Percentiles rank a stretch among this genome's conserved stretches.
These are phyloP conservation scores for Coniophora puteana DNA, from an alignment of 1,284 basidiomycete genomes.

Conservation along the genomic window DNA sequence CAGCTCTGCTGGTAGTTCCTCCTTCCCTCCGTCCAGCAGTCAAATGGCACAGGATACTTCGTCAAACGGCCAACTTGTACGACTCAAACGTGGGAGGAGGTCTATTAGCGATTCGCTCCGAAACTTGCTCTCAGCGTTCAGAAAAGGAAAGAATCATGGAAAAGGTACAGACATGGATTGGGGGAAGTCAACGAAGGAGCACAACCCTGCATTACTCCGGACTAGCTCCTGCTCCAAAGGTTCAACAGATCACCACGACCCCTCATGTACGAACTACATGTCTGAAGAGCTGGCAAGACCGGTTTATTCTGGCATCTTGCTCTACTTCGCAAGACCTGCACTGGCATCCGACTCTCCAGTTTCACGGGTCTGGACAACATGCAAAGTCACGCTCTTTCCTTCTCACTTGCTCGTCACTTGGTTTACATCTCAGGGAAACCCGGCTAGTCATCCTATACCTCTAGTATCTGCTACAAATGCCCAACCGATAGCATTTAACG, in stretches of 20 bases:
- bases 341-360: constrained; percentile 19
- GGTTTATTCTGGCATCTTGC: constrained; percentile 37
- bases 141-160: constrained; percentile 49
- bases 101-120: constrained; percentile 64
- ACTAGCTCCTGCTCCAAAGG: constrained; percentile 6
- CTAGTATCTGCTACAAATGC: constrained; percentile 57
- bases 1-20: constrained; percentile 12
- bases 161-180: constrained; percentile 30
- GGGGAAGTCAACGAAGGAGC: constrained; percentile 22
- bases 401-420: constrained; percentile 46
- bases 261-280: constrained; percentile 4
- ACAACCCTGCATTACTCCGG: constrained; percentile 8
- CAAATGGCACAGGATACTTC: constrained; percentile 8
- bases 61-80: constrained; percentile 12
- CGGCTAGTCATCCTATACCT: constrained; percentile 42
- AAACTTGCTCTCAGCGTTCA: constrained; percentile 62
- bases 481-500: constrained; percentile 44
- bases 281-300: not conserved
- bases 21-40: no score
- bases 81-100: constrained; percentile 34
- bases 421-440: constrained; percentile 39
- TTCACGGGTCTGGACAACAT: constrained; percentile 50
- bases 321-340: constrained; percentile 43
- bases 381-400: constrained; percentile 44
- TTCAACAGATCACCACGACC: constrained; percentile 3